A percentile compares a stretch with the other conserved stretches of the same genome.
Evolutionary conservation across 2,329 filamentous ascomycete genomes (phyloP).

Genomic region (Dryadomyces sulphureus): DNA sequence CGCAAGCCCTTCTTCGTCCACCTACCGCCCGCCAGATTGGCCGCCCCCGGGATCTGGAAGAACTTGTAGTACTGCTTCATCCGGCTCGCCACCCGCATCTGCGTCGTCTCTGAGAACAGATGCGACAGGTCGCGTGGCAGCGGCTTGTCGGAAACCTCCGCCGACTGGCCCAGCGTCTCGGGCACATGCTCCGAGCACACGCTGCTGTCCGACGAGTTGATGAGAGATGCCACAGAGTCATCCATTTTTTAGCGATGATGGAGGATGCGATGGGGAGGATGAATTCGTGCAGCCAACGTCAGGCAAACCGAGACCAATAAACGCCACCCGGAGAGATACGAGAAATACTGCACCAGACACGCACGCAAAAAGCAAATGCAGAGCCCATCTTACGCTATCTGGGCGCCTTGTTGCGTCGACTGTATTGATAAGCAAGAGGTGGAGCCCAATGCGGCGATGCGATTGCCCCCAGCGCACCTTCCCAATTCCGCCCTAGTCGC

Average conservation of each 20-base stretch:
- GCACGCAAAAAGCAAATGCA: not conserved
- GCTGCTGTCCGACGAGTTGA: not conserved
- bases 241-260: not conserved
- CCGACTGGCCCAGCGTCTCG: not conserved
- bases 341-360: no score
- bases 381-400: not conserved
- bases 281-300: not conserved
- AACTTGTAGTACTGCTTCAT: conserved; percentile 82
- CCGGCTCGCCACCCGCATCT: conserved; percentile 44
- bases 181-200: not conserved
- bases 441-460: conserved; percentile 3
- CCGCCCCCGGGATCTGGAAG: conserved; percentile 50
- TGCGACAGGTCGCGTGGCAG: conserved; percentile 63
- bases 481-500: not conserved
- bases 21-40: conserved; percentile 47
- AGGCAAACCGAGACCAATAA: not conserved
- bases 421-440: no score
- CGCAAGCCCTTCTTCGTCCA: not conserved
- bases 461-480: not conserved
- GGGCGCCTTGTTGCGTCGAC: no score
- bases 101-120: conserved; percentile 58
- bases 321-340: not conserved
- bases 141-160: conserved; percentile 14
- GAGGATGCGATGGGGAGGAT: no score
- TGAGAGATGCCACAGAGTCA: not conserved